These are phyloP conservation scores for Chalciporus sp. DNA, from an alignment of 1,284 basidiomycete genomes.

Conservation along the genomic window DNA sequence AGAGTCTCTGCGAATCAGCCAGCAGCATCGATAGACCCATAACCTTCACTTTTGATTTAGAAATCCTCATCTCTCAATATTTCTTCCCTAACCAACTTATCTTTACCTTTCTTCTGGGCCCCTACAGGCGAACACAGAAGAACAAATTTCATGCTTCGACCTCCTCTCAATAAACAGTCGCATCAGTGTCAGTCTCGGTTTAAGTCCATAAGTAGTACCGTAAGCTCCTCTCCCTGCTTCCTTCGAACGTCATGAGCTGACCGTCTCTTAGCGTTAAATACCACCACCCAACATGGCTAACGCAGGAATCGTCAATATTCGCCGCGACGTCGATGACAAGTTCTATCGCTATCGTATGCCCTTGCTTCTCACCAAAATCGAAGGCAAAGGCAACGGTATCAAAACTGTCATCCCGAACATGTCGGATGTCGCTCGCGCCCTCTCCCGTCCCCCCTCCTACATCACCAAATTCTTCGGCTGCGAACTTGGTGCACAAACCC, in stretches of 20 bases:
- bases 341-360: slow-evolving; percentile 97
- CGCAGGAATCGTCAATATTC: slow-evolving; percentile 88
- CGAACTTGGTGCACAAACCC: slow-evolving; percentile 97
- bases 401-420: slow-evolving; percentile 99
- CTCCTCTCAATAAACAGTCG: slow-evolving; percentile 70
- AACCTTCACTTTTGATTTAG: slow-evolving; percentile 2
- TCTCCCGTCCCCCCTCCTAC: slow-evolving; percentile 94
- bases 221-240: slow-evolving; percentile 38
- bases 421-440: slow-evolving; percentile 95
- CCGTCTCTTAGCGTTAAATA: slow-evolving; percentile 55
- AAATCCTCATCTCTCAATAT: slow-evolving; percentile 45
- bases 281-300: slow-evolving; percentile 80
- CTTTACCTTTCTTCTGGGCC: slow-evolving; percentile 62
- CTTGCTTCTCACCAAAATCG: slow-evolving; percentile 92
- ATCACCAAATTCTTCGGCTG: slow-evolving; percentile 99
- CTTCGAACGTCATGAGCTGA: not conserved
- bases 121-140: slow-evolving; percentile 60
- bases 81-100: slow-evolving; percentile 55
- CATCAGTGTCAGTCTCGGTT: slow-evolving; percentile 62
- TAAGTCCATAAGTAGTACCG: slow-evolving; percentile 61
- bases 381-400: slow-evolving; percentile 99
- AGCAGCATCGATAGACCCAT: slow-evolving; percentile 2
- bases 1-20: slow-evolving; percentile 1
- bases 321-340: slow-evolving; percentile 97
- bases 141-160: slow-evolving; percentile 79